Base-by-base conservation (phyloP, 805 yeast species). In the Candida wancherniae region DNA sequence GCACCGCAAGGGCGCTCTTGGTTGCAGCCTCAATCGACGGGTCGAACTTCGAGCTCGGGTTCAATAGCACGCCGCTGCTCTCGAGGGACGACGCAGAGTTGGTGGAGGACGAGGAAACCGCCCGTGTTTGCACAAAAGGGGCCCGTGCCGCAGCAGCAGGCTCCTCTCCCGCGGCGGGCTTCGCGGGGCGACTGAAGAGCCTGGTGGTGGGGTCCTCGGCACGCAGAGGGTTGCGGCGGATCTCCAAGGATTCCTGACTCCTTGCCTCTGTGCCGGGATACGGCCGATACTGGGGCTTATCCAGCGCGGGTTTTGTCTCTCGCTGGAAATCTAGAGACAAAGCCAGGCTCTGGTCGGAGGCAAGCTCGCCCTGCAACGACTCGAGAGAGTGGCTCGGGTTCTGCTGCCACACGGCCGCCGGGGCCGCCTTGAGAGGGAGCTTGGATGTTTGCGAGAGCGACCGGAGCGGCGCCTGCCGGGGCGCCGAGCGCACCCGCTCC, bases 1-100 rank as follows among this genome's bases (percentile, higher is more conserved):
- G 64, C 28, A 76, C 57, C 11, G 67, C 65, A 6, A 65, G 55
- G 1, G 81, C 81, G 39, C 61, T 42, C 9, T 57, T 50, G 1
- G 67, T 66, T 28, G 73, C 45, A 6, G 61, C 33, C 10, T 60
- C 65, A 2, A 63, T 50, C 6, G 53, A 19, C 5, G 52, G 27
- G 10, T 56, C 59, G 13, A 40, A 40, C 11, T 22, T 33, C 7
- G 37, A 20, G 12, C 25, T 19, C 6, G 37, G 32, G 19, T 38
- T 29, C 16, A 37, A 30, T 9, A 40, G 19, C 15, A 31, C 18
- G 7, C 27, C 13, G 6, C 34, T 20, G 10, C 15, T 16, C 3
- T 37, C 43, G 7, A 29, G 12, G 0, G 44, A 29, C 4, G 36
- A 17, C 10, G 19, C 18, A 4, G 46, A 40, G 6, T 29, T 34